Base-by-base conservation (phyloP, 2,329 filamentous ascomycete species). In the Xylaria sp. region DNA sequence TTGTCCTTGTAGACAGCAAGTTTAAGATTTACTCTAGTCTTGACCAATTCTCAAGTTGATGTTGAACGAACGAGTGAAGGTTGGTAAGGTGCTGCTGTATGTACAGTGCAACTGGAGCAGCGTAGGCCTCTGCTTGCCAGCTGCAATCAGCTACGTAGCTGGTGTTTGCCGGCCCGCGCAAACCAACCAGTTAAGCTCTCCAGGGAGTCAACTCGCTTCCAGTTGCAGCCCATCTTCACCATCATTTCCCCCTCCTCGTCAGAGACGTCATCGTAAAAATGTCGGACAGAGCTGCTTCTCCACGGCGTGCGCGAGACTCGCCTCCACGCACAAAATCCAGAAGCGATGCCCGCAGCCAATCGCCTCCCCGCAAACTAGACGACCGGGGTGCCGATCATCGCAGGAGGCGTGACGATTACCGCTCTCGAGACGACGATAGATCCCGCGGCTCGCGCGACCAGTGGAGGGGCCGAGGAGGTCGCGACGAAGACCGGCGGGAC, bases 321-420 rank as follows among this genome's bases (percentile, higher is more conserved):
- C 70, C 70, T 29, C 58, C 69, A 44, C 70, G 49, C 48, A 63
- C 67, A n/a, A 65, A 63, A 43, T 58, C 59, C 27, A 62, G 65
- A 66, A 68, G 54, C 27, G 54, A 68, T 38, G 54, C 69, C 35
- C 71, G 71, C 64, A 72, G 71, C 55, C 65, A 60, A n/a, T 73
- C 71, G 37, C 71, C 71, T 35, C 69, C 57, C 43, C 70, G 67
- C 57, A 58, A 67, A 6, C 54, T 40, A 23, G 56, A 63, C 40
- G 57, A 64, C 47, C 57, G 63, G 19, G 51, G 49, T 15, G 25
- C 38, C 54, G 68, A 70, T 33, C 57, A 58, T 46, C 64, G 68
- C 33, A 60, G 68, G 58, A 63, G 64, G 62, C 62, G 44, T 17
- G 68, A 71, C 23, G 64, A 60, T 17, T 70, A 70, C 44, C 66